Evolutionary conservation across 257 asterid genomes (phyloP).

Genomic region (Striga asiatica): DNA sequence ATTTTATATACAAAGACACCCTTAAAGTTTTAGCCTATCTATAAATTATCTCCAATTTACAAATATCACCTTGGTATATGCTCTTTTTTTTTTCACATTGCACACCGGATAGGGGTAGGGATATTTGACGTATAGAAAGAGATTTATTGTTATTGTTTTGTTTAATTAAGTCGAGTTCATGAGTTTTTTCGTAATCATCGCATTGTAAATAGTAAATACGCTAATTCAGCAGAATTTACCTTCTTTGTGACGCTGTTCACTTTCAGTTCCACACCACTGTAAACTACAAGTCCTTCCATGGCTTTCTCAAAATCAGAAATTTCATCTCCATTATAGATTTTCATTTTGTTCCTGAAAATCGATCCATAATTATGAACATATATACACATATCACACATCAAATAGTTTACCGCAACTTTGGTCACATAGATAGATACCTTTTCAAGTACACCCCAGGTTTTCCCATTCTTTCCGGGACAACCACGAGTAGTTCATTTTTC

Average conservation of each 20-base stretch:
- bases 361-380: conserved; percentile 7
- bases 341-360: conserved; percentile 57
- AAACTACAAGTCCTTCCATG: conserved; percentile 44
- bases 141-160: not conserved
- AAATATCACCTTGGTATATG: not conserved
- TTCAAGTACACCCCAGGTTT: conserved; percentile 49
- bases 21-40: not conserved
- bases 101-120: too few relatives aligned
- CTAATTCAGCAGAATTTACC: conserved; percentile 35
- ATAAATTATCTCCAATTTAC: not conserved
- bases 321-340: conserved; percentile 36
- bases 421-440: conserved; percentile 43
- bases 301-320: conserved; percentile 29
- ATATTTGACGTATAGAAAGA: too few relatives aligned
- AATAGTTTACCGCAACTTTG: conserved; percentile 2
- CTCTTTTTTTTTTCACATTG: not conserved
- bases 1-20: too few relatives aligned
- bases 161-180: not conserved
- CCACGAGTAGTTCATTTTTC: conserved; percentile 51
- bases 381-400: not conserved
- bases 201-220: not conserved
- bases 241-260: conserved; percentile 41
- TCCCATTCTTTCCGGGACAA: conserved; percentile 25
- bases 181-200: not conserved
- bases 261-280: conserved; percentile 53